Evolutionary conservation across 495 filamentous ascomycete species (phyloP), one percentile per base, ranked within the genome.

Genomic region (Aspergillus nanangensis): DNA sequence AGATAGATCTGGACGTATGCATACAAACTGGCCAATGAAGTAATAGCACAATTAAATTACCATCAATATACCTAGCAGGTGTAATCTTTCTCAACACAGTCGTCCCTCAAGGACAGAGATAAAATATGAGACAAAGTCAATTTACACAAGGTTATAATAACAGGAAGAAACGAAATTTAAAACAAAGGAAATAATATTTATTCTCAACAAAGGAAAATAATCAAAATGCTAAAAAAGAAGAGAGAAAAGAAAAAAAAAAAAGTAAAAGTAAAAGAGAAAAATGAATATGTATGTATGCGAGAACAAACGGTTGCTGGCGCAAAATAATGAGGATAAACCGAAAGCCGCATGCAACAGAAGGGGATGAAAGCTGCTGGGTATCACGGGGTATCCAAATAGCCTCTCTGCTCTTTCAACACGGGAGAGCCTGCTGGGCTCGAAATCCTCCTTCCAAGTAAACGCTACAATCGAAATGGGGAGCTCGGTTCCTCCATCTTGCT

Each of bases 331-430:
- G 46, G 54, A 55, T 46, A 65, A 59, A 53, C 47, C 44, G 55
- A 60, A 61, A 53, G 65, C 63, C 63, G 52, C 65, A 68, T 58
- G 64, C 65, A 71, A 56, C 58, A 60, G 62, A 61, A 49, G 55
- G 56, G 54, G 37, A 63, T 54, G 53, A 64, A 66, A 63, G 64
- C 60, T 70, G 67, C 51, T 52, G 62, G 70, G 67, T 74, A 72
- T 72, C 69, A 69, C 55, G 56, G 56, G 62, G 61, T 66, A 66
- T 67, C 66, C 67, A 71, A 72, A 63, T 59, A 66, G 57, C 58
- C 60, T 65, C 51, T 55, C 56, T 69, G 61, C 57, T 66, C 57
- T 64, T 56, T 65, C 58, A 47, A 50, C 48, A 41, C 43, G 47
- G 48, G 51, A 50, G 55, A 57, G 53, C 45, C 50, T 41, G 20